These are phyloP conservation scores for Prunus mira DNA, from an alignment of 306 rosid genomes.

Conservation along the genomic window DNA sequence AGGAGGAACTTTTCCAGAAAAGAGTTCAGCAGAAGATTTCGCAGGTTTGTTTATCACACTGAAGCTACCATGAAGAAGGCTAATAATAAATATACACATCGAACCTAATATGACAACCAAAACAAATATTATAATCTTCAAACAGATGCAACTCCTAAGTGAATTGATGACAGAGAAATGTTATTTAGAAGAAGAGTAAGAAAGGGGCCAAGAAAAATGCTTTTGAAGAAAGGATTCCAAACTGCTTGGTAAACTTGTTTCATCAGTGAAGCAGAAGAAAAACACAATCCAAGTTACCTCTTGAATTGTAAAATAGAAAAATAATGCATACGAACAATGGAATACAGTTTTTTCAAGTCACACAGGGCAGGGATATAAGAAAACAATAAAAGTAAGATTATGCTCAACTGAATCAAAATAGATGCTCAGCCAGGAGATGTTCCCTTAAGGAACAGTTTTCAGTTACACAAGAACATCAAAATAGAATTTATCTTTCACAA, in stretches of 20 bases:
- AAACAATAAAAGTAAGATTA: neutral
- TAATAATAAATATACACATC: neutral
- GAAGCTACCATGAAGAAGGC: neutral
- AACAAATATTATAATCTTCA: neutral
- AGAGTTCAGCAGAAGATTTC: neutral
- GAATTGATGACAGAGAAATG: neutral
- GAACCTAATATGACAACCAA: slow-evolving; percentile 5
- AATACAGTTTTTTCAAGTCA: neutral
- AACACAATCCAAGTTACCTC: neutral
- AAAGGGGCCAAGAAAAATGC: neutral
- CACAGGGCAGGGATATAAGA: neutral
- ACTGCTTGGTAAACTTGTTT: too few relatives aligned
- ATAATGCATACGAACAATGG: neutral
- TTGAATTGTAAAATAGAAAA: neutral
- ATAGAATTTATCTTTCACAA: slow-evolving; percentile 7
- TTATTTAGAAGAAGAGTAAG: neutral
- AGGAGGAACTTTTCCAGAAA: neutral
- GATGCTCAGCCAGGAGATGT: neutral
- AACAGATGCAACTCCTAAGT: neutral
- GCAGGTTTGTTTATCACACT: neutral
- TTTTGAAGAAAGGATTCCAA: neutral
- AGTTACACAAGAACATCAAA: neutral
- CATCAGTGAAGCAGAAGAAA: neutral
- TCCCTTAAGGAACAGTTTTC: neutral
- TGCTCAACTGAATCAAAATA: slow-evolving; percentile 2